Percentiles rank a stretch among this genome's conserved stretches.
Evolutionary conservation across 225 moss, liverwort and hornwort species (phyloP).

Genomic region (Polytrichum formosum): DNA sequence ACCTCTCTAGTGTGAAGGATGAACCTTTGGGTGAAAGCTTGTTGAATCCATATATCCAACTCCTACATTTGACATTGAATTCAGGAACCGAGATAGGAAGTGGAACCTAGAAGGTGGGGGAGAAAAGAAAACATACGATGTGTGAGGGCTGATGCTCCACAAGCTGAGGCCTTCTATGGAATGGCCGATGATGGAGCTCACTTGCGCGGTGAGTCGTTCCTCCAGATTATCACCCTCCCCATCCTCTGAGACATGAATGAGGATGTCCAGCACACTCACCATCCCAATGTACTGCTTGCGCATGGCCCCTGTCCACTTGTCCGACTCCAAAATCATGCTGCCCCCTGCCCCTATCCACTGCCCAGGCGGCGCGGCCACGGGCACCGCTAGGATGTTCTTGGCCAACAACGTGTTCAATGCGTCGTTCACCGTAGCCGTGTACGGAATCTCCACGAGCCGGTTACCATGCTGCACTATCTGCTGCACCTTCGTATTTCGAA

Average conservation of each 20-base stretch:
- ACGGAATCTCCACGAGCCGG: constrained; percentile 80
- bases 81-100: too few relatives aligned
- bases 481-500: constrained; percentile 47
- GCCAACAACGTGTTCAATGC: constrained; percentile 70
- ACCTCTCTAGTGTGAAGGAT: too few relatives aligned
- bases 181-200: constrained; percentile 76
- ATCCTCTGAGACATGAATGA: constrained; percentile 70
- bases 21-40: too few relatives aligned
- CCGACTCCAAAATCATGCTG: constrained; percentile 85
- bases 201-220: constrained; percentile 39
- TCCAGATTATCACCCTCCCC: constrained; percentile 38
- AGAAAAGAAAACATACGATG: constrained; percentile 50
- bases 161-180: constrained; percentile 84
- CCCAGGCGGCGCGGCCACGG: constrained; percentile 88
- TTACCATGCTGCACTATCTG: constrained; percentile 61
- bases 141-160: constrained; percentile 84
- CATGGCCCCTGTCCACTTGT: constrained; percentile 60
- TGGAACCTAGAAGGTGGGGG: neutral
- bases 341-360: constrained; percentile 98
- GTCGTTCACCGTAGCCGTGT: constrained; percentile 83
- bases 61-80: too few relatives aligned
- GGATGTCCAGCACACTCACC: constrained; percentile 87
- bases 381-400: constrained; percentile 80
- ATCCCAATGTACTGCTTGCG: constrained; percentile 97
- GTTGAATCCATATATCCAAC: too few relatives aligned